These are phyloP conservation scores for Hypoxylon fragiforme DNA, from an alignment of 495 filamentous ascomycete genomes.

Conservation along the genomic window DNA sequence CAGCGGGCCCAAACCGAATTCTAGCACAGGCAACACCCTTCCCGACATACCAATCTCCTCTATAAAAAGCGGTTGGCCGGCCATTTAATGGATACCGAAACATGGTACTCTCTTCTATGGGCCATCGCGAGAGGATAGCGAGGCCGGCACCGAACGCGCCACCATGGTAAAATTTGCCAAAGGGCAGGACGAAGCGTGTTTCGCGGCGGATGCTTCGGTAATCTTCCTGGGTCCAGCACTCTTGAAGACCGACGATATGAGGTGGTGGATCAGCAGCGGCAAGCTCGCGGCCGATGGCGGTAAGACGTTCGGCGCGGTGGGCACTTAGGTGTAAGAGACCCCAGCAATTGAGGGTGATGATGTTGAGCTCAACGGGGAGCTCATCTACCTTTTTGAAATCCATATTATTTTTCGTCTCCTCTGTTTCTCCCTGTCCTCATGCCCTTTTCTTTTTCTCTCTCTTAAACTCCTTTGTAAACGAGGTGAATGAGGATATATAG, in stretches of 20 bases:
- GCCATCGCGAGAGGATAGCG: slow-evolving; percentile 92
- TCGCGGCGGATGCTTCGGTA: slow-evolving; percentile 77
- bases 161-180: slow-evolving; percentile 91
- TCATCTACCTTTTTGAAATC: slow-evolving; percentile 37
- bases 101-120: slow-evolving; percentile 92
- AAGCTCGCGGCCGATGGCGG: slow-evolving; percentile 79
- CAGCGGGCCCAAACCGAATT: slow-evolving; percentile 69
- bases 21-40: slow-evolving; percentile 89
- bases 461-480: too few species aligned
- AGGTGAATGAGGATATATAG: too few species aligned
- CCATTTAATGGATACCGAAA: slow-evolving; percentile 88
- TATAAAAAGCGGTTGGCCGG: slow-evolving; percentile 86
- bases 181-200: slow-evolving; percentile 78
- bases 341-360: slow-evolving; percentile 94
- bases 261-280: slow-evolving; percentile 67
- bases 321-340: slow-evolving; percentile 87
- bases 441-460: neutral
- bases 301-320: slow-evolving; percentile 75
- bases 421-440: neutral
- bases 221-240: slow-evolving; percentile 93
- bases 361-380: slow-evolving; percentile 60
- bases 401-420: neutral
- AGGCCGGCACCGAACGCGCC: slow-evolving; percentile 88
- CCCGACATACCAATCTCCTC: slow-evolving; percentile 93
- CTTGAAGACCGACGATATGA: slow-evolving; percentile 90